Evolutionary conservation across 1,139 yeast genomes (phyloP).

Genomic region (Saccharomycopsis hybrid): DNA sequence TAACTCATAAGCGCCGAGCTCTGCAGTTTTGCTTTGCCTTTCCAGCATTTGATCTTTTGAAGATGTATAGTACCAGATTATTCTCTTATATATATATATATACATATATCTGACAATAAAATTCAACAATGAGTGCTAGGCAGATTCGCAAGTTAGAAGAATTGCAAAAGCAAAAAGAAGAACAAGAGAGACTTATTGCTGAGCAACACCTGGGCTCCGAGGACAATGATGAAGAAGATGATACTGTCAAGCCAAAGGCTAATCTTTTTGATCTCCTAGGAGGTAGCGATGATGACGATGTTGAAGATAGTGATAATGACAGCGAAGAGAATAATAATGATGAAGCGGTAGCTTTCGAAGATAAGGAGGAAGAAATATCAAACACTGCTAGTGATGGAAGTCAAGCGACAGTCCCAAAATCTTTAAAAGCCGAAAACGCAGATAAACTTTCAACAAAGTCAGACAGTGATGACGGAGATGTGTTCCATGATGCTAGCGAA

Average conservation of each 20-base stretch:
- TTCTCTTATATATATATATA: too few relatives aligned
- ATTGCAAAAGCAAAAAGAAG: not conserved
- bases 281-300: constrained; percentile 13
- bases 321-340: constrained; percentile 14
- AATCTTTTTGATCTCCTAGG: constrained; percentile 11
- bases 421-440: constrained; percentile 16
- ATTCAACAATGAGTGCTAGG: constrained; percentile 11
- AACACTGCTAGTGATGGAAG: constrained; percentile 24
- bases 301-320: constrained; percentile 15
- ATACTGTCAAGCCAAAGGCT: constrained; percentile 3
- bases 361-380: constrained; percentile 21
- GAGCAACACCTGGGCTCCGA: not conserved
- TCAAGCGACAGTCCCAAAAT: constrained; percentile 10
- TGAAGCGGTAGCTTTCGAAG: constrained; percentile 14
- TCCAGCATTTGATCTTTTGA: too few relatives aligned
- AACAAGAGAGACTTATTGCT: not conserved
- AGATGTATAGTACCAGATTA: too few relatives aligned
- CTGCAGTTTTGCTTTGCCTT: too few relatives aligned
- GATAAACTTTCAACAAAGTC: constrained; percentile 4
- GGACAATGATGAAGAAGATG: constrained; percentile 2
- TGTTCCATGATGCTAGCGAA: not conserved
- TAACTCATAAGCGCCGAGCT: too few relatives aligned
- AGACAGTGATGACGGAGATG: constrained; percentile 13
- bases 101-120: too few relatives aligned
- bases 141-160: constrained; percentile 10